Conservation (phyloP, 345 rosid genomes). For the Salix exigua region DNA sequence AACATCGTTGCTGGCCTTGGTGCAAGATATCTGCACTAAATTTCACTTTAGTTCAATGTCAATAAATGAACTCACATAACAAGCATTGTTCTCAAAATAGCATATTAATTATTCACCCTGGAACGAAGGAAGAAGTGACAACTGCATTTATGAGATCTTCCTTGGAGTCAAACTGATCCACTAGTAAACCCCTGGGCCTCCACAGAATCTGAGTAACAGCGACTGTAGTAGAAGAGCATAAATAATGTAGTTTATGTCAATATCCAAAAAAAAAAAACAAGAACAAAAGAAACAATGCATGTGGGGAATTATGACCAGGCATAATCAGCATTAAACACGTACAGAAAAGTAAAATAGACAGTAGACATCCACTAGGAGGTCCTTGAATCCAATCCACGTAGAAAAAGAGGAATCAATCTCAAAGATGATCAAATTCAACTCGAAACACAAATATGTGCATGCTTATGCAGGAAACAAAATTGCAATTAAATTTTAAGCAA, state of each 20-base stretch:
- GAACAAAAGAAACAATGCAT: background rate
- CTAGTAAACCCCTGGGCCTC: conserved; percentile 88
- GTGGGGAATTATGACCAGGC: background rate
- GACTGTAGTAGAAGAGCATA: conserved; percentile 44
- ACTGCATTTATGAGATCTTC: conserved; percentile 87
- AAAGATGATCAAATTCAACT: background rate
- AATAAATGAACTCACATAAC: background rate
- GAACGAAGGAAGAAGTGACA: conserved; percentile 84
- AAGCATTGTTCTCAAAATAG: background rate
- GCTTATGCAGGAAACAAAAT: background rate
- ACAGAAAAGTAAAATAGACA: background rate
- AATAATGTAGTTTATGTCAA: background rate
- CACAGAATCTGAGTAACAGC: conserved; percentile 91
- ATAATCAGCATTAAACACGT: background rate
- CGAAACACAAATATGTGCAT: background rate
- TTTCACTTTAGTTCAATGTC: conserved; percentile 17
- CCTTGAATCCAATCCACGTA: background rate
- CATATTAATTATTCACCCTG: conserved; percentile 50
- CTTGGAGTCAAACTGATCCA: conserved; percentile 93
- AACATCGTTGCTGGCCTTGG: conserved; percentile 88
- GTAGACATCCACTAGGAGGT: background rate
- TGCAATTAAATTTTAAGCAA: background rate
- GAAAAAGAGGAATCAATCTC: background rate
- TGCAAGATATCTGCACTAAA: conserved; percentile 72
- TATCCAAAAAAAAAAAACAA: conserved; percentile 7